Conservation (phyloP, 441 rosid genomes). For the Bruguiera hainesii region DNA sequence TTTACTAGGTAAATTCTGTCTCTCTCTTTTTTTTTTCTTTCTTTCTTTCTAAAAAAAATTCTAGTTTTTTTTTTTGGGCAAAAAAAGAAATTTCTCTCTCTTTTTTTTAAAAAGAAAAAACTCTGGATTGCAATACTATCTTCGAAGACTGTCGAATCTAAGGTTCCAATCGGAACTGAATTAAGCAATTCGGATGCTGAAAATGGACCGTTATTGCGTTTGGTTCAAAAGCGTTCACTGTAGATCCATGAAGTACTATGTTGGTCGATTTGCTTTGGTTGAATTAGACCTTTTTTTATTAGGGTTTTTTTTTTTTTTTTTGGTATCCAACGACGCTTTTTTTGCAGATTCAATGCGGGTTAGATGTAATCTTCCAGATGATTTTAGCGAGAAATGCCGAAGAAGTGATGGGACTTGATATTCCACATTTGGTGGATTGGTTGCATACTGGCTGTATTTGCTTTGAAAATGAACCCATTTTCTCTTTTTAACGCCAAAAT, state of each 20-base stretch:
- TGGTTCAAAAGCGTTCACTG: slow-evolving; percentile 15
- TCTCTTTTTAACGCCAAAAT: neutral
- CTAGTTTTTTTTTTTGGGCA: neutral
- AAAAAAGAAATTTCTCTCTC: neutral
- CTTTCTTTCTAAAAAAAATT: neutral
- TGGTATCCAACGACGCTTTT: slow-evolving; percentile 4
- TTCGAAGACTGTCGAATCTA: slow-evolving; percentile 23
- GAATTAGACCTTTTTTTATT: slow-evolving; percentile 1
- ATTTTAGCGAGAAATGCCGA: neutral
- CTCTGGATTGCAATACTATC: slow-evolving; percentile 2
- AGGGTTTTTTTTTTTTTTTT: slow-evolving; percentile 15
- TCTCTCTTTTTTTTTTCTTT: neutral
- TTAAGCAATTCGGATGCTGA: slow-evolving; percentile 16
- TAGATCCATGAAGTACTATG: slow-evolving; percentile 31
- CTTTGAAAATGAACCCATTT: neutral
- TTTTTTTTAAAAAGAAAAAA: neutral
- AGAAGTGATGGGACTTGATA: neutral
- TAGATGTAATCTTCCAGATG: neutral
- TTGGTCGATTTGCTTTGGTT: slow-evolving; percentile 21
- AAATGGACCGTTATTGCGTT: slow-evolving; percentile 23
- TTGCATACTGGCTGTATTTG: neutral
- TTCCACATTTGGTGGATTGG: neutral
- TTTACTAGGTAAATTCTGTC: slow-evolving; percentile 27
- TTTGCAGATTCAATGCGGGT: neutral
- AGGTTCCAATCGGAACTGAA: slow-evolving; percentile 33